These are phyloP conservation scores for Fusarium stilboides DNA, from an alignment of 2,329 filamentous ascomycete species.

Conservation along the genomic window DNA sequence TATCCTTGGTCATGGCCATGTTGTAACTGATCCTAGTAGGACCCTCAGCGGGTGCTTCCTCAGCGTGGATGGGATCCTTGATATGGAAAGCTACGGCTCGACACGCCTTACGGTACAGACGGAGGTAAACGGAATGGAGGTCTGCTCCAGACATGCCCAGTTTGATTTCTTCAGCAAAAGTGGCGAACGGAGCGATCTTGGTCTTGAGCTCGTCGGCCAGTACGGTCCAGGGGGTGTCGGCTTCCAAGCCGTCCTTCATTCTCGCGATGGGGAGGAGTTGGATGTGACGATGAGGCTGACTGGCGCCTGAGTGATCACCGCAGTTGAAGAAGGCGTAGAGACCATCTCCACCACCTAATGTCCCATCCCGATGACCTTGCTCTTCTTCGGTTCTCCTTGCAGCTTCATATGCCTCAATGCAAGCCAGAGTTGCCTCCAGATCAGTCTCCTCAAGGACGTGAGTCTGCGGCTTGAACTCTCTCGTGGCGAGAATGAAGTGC, in stretches of 20 bases:
- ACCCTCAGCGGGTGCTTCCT: conserved; percentile 52
- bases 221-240: conserved; percentile 61
- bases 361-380: conserved; percentile 10
- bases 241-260: conserved; percentile 70
- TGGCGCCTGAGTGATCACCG: conserved; percentile 77
- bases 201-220: conserved; percentile 60
- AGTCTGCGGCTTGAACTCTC: conserved; percentile 74
- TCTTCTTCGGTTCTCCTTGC: conserved; percentile 12
- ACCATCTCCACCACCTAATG: conserved; percentile 49
- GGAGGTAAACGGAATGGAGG: conserved; percentile 61
- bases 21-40: conserved; percentile 75
- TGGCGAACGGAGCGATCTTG: conserved; percentile 59
- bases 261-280: conserved; percentile 77
- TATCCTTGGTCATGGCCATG: conserved; percentile 69
- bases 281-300: conserved; percentile 79
- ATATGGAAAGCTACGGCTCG: conserved; percentile 53
- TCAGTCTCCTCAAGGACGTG: conserved; percentile 73
- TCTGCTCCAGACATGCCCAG: conserved; percentile 54
- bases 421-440: conserved; percentile 73
- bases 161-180: conserved; percentile 60
- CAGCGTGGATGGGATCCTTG: conserved; percentile 4
- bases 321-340: conserved; percentile 81
- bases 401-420: conserved; percentile 69
- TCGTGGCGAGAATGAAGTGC: conserved; percentile 81
- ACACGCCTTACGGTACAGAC: conserved; percentile 63